phyloP scores from a whole-genome alignment of 179 eudicot species.

The Spinacia oleracea region DNA sequence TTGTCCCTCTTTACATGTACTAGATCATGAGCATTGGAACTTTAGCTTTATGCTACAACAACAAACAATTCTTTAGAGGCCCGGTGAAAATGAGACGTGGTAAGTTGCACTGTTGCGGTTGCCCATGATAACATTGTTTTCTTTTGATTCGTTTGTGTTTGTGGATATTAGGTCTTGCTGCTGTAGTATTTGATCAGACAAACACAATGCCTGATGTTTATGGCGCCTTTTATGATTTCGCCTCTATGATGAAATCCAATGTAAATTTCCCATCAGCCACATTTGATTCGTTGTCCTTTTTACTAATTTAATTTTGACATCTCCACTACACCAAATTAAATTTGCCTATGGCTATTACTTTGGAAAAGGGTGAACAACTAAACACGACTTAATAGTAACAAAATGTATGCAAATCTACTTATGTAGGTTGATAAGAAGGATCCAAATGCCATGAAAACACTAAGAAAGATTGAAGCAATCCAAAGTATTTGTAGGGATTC shows the following conservation, averaged over 20 bases:
- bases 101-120: constrained; percentile 31
- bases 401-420: constrained; percentile 13
- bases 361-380: background rate
- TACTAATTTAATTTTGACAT: too few species aligned
- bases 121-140: background rate
- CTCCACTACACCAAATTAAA: too few species aligned
- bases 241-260: constrained; percentile 73
- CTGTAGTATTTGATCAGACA: constrained; percentile 64
- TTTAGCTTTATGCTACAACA: constrained; percentile 79
- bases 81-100: constrained; percentile 93
- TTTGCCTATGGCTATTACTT: too few species aligned
- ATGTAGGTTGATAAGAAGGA: constrained; percentile 67
- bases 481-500: constrained; percentile 75
- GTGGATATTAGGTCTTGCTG: constrained; percentile 66
- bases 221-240: constrained; percentile 78
- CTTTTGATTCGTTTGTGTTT: background rate
- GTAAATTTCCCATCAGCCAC: constrained; percentile 41
- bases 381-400: background rate
- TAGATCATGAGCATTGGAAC: constrained; percentile 96
- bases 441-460: constrained; percentile 71
- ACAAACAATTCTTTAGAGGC: constrained; percentile 76
- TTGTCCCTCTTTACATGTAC: background rate
- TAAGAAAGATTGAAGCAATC: constrained; percentile 59
- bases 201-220: constrained; percentile 75
- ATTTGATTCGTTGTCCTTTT: background rate